These are phyloP conservation scores for Leishmania amazonensis DNA, from an alignment of 208 protist genomes.

Conservation along the genomic window DNA sequence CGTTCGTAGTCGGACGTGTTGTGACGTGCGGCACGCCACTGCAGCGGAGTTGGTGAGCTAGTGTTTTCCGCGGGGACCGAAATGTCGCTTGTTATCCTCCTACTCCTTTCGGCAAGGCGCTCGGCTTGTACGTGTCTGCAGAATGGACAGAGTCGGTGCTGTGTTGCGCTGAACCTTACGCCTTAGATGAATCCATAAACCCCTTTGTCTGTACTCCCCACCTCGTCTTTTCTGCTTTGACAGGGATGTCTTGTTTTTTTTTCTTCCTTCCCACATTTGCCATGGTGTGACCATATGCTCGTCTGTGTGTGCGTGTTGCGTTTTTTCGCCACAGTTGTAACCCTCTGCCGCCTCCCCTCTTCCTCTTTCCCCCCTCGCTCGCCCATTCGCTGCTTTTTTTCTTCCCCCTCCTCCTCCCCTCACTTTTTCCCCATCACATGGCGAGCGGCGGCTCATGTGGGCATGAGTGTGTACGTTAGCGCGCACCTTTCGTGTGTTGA, in stretches of 20 bases:
- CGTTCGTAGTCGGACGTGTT: not conserved
- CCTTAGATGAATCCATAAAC: not conserved
- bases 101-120: not conserved
- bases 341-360: not conserved
- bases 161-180: not conserved
- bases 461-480: not conserved
- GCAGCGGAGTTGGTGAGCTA: not conserved
- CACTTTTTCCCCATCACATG: not conserved
- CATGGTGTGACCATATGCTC: too few species aligned
- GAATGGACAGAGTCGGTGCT: not conserved
- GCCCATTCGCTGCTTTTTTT: not conserved
- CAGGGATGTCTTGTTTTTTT: too few species aligned
- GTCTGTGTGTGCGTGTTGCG: not conserved
- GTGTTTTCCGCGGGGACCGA: not conserved
- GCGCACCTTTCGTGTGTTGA: not conserved
- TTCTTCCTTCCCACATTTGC: not conserved
- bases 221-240: not conserved
- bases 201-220: not conserved
- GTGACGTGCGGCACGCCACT: not conserved
- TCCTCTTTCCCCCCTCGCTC: not conserved
- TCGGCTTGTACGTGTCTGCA: not conserved
- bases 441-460: not conserved
- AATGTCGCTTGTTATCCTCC: not conserved
- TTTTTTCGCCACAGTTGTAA: not conserved
- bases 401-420: not conserved